Evolutionary conservation across 352 stramenopile species (phyloP).

Genomic region (Aphanomyces euteiches): DNA sequence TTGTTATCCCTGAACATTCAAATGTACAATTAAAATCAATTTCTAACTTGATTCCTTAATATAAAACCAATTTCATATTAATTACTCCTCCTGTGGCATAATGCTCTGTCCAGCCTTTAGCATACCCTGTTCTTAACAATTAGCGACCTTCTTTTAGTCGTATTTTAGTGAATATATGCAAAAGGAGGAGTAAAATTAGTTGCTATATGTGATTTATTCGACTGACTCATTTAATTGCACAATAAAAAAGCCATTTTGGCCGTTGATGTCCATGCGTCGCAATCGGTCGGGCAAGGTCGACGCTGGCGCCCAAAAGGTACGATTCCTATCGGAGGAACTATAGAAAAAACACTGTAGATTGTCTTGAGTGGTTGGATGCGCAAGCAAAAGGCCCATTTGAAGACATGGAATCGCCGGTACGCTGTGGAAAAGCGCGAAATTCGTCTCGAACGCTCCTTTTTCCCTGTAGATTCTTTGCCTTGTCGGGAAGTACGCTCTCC

Average conservation of each 20-base stretch:
- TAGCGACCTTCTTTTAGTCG: too few relatives aligned
- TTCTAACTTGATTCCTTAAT: too few relatives aligned
- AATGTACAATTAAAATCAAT: too few relatives aligned
- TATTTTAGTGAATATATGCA: too few relatives aligned
- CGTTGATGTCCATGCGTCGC: not conserved
- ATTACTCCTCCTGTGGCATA: too few relatives aligned
- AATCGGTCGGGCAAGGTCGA: slow-evolving; percentile 8
- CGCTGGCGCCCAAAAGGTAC: not conserved
- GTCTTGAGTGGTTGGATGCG: slow-evolving; percentile 74
- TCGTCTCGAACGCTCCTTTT: slow-evolving; percentile 45
- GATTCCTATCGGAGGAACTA: not conserved
- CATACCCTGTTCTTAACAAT: too few relatives aligned
- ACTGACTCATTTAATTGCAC: too few relatives aligned
- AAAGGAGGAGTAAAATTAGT: too few relatives aligned
- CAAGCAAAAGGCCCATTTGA: slow-evolving; percentile 54
- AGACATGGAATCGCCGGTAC: slow-evolving; percentile 25
- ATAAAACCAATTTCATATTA: too few relatives aligned
- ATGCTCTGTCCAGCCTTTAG: too few relatives aligned
- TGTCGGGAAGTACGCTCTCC: slow-evolving; percentile 62
- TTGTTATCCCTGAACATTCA: too few relatives aligned
- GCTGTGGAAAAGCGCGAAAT: slow-evolving; percentile 46
- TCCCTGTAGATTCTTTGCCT: slow-evolving; percentile 53
- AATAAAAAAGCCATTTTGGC: not conserved
- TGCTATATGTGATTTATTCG: too few relatives aligned
- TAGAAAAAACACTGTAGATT: not conserved